phyloP scores from a whole-genome alignment of 768 basidiomycete species.

The Dictyophora rubrovolvata region DNA sequence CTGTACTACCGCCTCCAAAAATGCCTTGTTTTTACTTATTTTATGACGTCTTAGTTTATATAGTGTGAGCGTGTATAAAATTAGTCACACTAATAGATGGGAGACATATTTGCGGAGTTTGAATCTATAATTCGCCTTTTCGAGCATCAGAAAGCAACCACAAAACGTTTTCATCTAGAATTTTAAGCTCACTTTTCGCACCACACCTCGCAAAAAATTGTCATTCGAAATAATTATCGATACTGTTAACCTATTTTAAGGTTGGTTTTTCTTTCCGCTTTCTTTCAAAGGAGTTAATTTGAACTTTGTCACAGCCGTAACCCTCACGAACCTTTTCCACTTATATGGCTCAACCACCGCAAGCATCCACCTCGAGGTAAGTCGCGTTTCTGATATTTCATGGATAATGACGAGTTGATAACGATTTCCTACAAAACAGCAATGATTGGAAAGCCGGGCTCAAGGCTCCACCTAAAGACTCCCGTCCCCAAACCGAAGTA shows the following conservation, averaged over 20 bases:
- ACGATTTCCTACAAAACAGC: neutral
- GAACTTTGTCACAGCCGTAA: neutral
- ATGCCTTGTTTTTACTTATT: slow-evolving; percentile 6
- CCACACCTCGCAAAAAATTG: neutral
- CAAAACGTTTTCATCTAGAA: neutral
- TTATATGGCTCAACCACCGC: slow-evolving; percentile 6
- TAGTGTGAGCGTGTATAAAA: neutral
- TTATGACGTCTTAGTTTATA: neutral
- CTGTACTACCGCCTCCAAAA: slow-evolving; percentile 9
- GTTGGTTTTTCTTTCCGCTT: neutral
- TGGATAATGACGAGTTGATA: neutral
- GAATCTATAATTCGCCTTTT: neutral
- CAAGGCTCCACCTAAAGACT: slow-evolving; percentile 81
- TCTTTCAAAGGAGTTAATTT: neutral
- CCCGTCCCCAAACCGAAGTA: slow-evolving; percentile 85
- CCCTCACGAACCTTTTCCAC: neutral
- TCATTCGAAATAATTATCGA: neutral
- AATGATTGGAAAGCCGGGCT: slow-evolving; percentile 64
- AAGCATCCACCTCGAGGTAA: slow-evolving; percentile 9
- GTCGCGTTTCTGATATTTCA: neutral
- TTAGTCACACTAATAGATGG: too few species aligned
- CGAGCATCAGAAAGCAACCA: neutral
- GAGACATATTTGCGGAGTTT: slow-evolving; percentile 5
- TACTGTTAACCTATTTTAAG: neutral
- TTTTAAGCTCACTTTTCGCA: neutral